These are phyloP conservation scores for Silene uniflora DNA, from an alignment of 148 eudicot species.

Conservation along the genomic window DNA sequence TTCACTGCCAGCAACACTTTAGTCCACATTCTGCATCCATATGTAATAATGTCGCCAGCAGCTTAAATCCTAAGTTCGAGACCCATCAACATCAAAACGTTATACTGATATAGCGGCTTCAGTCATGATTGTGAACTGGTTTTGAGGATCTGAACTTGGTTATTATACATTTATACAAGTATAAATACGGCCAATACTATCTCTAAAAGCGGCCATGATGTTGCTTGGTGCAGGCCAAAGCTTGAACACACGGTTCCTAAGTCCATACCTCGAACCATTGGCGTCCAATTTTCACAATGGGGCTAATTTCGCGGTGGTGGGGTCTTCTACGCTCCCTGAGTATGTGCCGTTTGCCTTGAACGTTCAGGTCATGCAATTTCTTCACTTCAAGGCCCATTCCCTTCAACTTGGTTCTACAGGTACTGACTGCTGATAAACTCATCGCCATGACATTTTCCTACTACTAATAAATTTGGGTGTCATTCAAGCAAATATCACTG, in stretches of 20 bases:
- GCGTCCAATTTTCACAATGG: constrained; percentile 68
- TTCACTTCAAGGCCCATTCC: constrained; percentile 66
- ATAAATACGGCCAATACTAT: no score
- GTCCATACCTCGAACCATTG: constrained; percentile 76
- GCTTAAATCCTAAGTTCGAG: no score
- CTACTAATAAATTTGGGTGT: background rate
- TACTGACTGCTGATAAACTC: constrained; percentile 7
- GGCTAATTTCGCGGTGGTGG: constrained; percentile 78
- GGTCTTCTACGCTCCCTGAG: constrained; percentile 75
- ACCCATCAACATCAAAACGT: no score
- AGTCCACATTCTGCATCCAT: no score
- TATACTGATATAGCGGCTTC: no score
- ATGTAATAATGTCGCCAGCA: no score
- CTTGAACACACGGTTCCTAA: constrained; percentile 51
- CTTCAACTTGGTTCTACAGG: constrained; percentile 64
- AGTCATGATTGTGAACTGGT: no score
- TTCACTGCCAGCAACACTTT: no score
- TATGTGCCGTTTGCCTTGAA: constrained; percentile 59
- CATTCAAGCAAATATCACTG: background rate
- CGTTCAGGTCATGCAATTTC: constrained; percentile 75
- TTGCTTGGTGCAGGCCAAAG: constrained; percentile 61
- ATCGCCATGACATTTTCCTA: background rate
- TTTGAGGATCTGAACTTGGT: no score
- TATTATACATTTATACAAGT: no score
- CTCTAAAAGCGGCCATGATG: background rate